Evolutionary conservation across 768 basidiomycete species (phyloP).

Genomic region (Leccinum variicolor): DNA sequence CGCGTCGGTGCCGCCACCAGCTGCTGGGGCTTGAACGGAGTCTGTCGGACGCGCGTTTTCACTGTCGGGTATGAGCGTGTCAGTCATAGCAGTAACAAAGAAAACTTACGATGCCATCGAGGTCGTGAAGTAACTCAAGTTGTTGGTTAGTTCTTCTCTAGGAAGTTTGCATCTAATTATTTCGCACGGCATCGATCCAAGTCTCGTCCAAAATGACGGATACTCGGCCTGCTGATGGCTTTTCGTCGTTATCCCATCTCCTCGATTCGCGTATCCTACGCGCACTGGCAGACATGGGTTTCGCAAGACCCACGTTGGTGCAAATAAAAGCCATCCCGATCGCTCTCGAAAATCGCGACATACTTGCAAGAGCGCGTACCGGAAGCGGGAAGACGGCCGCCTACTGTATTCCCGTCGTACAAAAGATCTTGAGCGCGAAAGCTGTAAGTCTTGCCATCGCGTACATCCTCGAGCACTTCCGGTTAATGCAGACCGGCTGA

Average conservation of each 20-base stretch:
- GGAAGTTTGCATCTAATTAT: no score
- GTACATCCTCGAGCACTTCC: neutral
- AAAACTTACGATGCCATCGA: constrained; percentile 26
- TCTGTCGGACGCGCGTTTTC: constrained; percentile 4
- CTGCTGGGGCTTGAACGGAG: neutral
- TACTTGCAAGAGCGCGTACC: constrained; percentile 90
- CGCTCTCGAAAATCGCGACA: constrained; percentile 84
- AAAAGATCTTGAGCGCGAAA: constrained; percentile 83
- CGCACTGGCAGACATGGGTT: constrained; percentile 86
- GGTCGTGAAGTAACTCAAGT: no score
- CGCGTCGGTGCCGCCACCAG: constrained; percentile 22
- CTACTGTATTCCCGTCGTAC: constrained; percentile 87
- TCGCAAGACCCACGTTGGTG: constrained; percentile 87
- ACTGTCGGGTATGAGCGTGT: constrained; percentile 1
- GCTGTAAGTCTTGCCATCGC: constrained; percentile 46
- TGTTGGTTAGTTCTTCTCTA: no score
- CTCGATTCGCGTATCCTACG: constrained; percentile 84
- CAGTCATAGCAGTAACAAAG: neutral
- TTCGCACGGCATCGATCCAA: constrained; percentile 14
- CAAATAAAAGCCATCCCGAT: constrained; percentile 91
- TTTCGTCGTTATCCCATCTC: constrained; percentile 66
- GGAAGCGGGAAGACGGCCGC: constrained; percentile 98
- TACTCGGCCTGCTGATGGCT: constrained; percentile 33
- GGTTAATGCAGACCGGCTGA: neutral
- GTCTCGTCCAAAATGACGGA: neutral